Base-by-base conservation (phyloP, 73 alveolate species). In the Paramecium sexaurelia region DNA sequence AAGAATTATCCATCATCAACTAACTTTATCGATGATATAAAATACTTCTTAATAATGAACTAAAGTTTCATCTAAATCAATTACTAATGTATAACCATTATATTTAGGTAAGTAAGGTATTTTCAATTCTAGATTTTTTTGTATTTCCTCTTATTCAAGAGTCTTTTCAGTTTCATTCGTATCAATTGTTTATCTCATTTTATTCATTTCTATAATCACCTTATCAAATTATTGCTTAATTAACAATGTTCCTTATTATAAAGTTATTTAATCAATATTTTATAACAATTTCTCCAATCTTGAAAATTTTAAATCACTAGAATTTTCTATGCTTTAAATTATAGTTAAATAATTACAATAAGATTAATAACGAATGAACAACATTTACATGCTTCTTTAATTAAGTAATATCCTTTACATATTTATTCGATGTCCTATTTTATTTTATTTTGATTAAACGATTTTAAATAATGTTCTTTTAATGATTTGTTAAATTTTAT, bases 1-100 rank as follows among this genome's bases (percentile, higher is more conserved):
- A 94, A 94, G 29, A 94, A 67, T 51, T 85, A 84, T 1, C 97
- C 97, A 22, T 92, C 97, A 68, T 92, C 89, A 41, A 47, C 90
- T 78, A 41, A 78, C 90, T 78, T 29, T 26, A 71, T 71, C 57
- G 15, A 33, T 71, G 5, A 71, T 37, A 20, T 51, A 71, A 9
- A 9, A 71, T 71, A 71, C 86, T 71, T 71, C 86, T 71, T 71
- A 71, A 33, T 78, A 78, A 78, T 78, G 90, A 22, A 78, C 90
- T 43, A 78, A 45, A 40, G 90, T 78, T 43, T 78, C 90, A 78
- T 78, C 90, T 5, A 78, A 43, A 78, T 78, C 90, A 11, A 78
- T 78, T 4, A 78, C 41, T 45, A 78, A 43, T 15, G 86, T 33
- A 71, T 33, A 71, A 35, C 86, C 56, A 15, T 32, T 37, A 15